Evolutionary conservation across 23 red algal species (phyloP), one percentile per base, ranked within the genome.

Genomic region (Chondrus crispus): DNA sequence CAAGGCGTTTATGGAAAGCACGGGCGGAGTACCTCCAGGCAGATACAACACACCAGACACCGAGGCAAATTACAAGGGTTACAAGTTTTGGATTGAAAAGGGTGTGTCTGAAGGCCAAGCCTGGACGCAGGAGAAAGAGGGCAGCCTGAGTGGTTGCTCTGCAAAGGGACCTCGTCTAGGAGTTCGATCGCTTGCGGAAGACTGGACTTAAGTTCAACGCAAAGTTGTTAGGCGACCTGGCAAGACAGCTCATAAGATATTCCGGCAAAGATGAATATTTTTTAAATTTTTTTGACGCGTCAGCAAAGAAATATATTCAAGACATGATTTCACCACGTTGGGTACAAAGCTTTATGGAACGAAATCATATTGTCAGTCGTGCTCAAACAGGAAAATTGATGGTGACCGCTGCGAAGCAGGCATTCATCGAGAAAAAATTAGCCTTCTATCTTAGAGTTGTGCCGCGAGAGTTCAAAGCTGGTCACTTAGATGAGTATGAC

Each of bases 301-400:
- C 19, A n/a, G 35, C 3, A 44, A n/a, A 4, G 1, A 3, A 63
- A 19, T 54, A 14, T 5, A 85, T 85, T 26, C 41, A 44, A 11
- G 55, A 63, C 9, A 5, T 4, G 5, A 85, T 85, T 40, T 64
- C 81, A 2, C 5, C 35, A 2, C 2, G 39, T 9, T 66, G 42
- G 54, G n/a, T 85, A 8, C 62, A 18, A 39, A 44, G 22, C 3
- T 85, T 85, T 39, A 68, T 63, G 54, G 35, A 63, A 33, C 2
- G 55, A 44, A 45, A 2, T n/a, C 3, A 2, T 12, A 85, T 85
- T 68, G 12, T 68, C 55, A 63, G 62, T 24, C 52, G 55, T 4
- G 62, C 16, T 2, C 54, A 85, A 68, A 48, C 35, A 64, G 53
- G 81, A 8, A 85, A 85, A 48, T 33, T 85, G 55, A 68, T 85